Base-by-base conservation (phyloP, 2,329 filamentous ascomycete species). In the Phoma sp. region DNA sequence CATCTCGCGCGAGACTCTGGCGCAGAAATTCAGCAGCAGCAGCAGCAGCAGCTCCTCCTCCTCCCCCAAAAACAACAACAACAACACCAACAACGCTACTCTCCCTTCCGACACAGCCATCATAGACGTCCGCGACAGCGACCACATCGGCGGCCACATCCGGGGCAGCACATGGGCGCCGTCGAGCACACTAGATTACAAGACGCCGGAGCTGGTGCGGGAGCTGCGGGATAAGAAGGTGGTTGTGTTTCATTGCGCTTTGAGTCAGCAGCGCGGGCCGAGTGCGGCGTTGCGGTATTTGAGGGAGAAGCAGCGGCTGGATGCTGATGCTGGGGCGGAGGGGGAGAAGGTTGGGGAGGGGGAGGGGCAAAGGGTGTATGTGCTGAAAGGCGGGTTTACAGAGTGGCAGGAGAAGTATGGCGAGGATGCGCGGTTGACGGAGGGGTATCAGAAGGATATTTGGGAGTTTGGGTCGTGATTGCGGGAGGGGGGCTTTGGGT, bases 71-170 rank as follows among this genome's bases (percentile, higher is more conserved):
- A 18, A 18, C 18, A 18, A 18, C 18, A 18, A 18, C 18, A 18
- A 18, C 18, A 18, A 18, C 18, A 18, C 1, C 18, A 18, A 1
- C 18, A 18, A 18, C 2, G 18, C 18, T 18, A 18, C 18, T 18
- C 63, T 51, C 35, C 70, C 53, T 54, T 29, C 32, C 13, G 51
- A 60, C 51, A 82, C 92, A 52, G 90, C 90, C 8, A 81, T 98
- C 33, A 83, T 98, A 54, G 95, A 98, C 73, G 95, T 98, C 7
- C 87, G 95, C 53, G 95, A 97, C 73, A 86, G 87, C 62, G 93
- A 98, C 76, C 87, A 95, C 76, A 83, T 97, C 42, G 93, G 93
- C 62, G 93, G 93, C 29, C 93, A 97, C 77, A 97, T 98, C 76
- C 82, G 82, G 55, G 85, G 86, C 55, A 89, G 88, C 30, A 85